A percentile compares a stretch with the other conserved stretches of the same genome.
Conservation (phyloP, 2,329 filamentous ascomycete species). For the Clathrospora elynae region DNA sequence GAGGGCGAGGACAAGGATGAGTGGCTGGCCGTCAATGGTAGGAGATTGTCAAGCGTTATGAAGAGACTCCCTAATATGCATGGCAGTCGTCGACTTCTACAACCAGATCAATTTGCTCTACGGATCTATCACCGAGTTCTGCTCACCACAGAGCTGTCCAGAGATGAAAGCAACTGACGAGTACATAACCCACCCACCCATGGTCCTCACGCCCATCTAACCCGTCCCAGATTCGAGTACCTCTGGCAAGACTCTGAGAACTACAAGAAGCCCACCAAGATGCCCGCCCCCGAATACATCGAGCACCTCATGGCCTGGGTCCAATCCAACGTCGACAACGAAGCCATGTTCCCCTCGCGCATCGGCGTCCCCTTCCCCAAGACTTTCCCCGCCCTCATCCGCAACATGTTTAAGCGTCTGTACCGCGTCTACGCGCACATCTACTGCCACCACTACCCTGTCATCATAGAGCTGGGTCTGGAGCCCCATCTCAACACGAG, state of each 20-base stretch:
- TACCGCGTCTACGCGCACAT: conserved; percentile 98
- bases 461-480: conserved; percentile 90
- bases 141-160: conserved; percentile 93
- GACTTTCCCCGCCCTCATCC: conserved; percentile 88
- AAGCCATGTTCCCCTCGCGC: conserved; percentile 90
- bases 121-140: conserved; percentile 98
- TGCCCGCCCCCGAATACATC: conserved; percentile 96
- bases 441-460: conserved; percentile 97
- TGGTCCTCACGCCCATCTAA: conserved; percentile 5
- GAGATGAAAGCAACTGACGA: conserved; percentile 99
- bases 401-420: conserved; percentile 99
- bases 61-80: conserved; percentile 15
- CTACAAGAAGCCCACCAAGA: conserved; percentile 96
- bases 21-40: conserved; percentile 97
- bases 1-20: conserved; percentile 98
- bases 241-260: conserved; percentile 96
- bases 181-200: conserved; percentile 55
- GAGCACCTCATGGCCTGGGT: conserved; percentile 98
- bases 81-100: conserved; percentile 97
- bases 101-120: conserved; percentile 99
- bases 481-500: conserved; percentile 98
- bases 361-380: conserved; percentile 94
- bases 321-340: conserved; percentile 92
- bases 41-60: conserved; percentile 32
- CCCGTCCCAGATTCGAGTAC: conserved; percentile 79